A percentile compares a stretch with the other conserved stretches of the same genome.
These are phyloP conservation scores for Pezicula rhizophila DNA, from an alignment of 2,329 filamentous ascomycete species.

Conservation along the genomic window DNA sequence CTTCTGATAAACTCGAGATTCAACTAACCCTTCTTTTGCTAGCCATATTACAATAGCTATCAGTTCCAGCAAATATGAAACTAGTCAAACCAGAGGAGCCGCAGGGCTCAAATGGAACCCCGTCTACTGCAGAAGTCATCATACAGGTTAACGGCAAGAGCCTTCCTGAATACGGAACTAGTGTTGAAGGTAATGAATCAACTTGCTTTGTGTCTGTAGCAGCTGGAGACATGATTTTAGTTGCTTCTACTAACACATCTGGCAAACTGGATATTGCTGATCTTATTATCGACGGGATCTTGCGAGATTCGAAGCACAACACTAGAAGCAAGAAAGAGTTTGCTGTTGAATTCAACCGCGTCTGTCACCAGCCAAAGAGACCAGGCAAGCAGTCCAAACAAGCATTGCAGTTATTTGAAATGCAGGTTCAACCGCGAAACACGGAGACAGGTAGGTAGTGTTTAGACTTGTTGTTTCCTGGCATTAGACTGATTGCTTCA, in stretches of 20 bases:
- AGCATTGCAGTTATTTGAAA: conserved; percentile 1
- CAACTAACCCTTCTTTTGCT: neutral
- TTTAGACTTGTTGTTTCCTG: too few relatives aligned
- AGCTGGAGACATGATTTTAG: conserved; percentile 10
- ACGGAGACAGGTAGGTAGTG: conserved; percentile 1
- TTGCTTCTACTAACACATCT: conserved; percentile 1
- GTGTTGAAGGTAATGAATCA: conserved; percentile 2
- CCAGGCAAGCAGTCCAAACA: neutral
- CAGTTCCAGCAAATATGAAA: neutral
- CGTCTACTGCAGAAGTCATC: neutral
- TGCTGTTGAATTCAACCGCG: neutral
- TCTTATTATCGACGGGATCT: conserved; percentile 21
- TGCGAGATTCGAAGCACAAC: conserved; percentile 12
- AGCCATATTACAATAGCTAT: neutral
- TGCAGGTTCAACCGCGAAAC: conserved; percentile 11
- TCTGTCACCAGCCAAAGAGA: conserved; percentile 1
- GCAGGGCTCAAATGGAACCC: neutral
- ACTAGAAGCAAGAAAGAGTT: neutral
- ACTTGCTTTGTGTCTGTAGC: conserved; percentile 13
- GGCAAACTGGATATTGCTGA: conserved; percentile 15
- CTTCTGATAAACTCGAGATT: too few relatives aligned
- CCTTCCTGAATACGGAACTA: conserved; percentile 6
- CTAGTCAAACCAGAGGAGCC: neutral
- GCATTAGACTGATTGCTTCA: too few relatives aligned
- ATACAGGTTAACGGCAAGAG: neutral